A percentile compares a stretch with the other conserved stretches of the same genome.
These are phyloP conservation scores for Saprolegnia diclina DNA, from an alignment of 352 stramenopile genomes.

Conservation along the genomic window DNA sequence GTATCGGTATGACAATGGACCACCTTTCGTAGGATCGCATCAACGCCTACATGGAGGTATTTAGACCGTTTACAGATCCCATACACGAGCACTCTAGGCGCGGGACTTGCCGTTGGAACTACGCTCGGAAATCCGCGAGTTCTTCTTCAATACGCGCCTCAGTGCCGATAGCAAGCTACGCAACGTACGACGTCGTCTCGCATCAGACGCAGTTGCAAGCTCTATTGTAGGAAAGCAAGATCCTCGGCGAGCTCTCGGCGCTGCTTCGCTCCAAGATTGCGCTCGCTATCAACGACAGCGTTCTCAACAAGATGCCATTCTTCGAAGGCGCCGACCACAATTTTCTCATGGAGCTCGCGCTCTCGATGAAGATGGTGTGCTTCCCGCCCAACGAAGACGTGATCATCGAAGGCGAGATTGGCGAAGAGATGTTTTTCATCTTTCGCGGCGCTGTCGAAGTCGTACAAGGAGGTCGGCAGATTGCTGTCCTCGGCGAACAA, in stretches of 20 bases:
- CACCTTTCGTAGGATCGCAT: constrained; percentile 39
- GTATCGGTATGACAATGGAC: constrained; percentile 5
- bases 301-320: constrained; percentile 78
- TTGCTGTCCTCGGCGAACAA: constrained; percentile 64
- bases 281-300: constrained; percentile 74
- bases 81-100: constrained; percentile 26
- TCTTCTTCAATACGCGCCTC: constrained; percentile 72
- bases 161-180: constrained; percentile 64
- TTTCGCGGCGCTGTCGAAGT: constrained; percentile 74
- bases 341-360: constrained; percentile 73
- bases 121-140: constrained; percentile 74
- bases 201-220: no score
- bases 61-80: neutral
- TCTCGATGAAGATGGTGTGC: constrained; percentile 81
- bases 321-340: constrained; percentile 71
- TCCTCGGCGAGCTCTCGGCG: constrained; percentile 60
- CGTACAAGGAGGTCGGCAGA: constrained; percentile 47
- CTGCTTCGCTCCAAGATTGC: constrained; percentile 72
- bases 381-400: constrained; percentile 72
- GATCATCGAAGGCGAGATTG: constrained; percentile 73
- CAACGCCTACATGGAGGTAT: constrained; percentile 71
- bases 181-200: constrained; percentile 28
- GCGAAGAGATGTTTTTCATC: constrained; percentile 84
- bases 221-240: constrained; percentile 42
- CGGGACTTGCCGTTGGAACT: constrained; percentile 63